Base-by-base conservation (phyloP, 73 alveolate species). In the Paramecium bursaria region DNA sequence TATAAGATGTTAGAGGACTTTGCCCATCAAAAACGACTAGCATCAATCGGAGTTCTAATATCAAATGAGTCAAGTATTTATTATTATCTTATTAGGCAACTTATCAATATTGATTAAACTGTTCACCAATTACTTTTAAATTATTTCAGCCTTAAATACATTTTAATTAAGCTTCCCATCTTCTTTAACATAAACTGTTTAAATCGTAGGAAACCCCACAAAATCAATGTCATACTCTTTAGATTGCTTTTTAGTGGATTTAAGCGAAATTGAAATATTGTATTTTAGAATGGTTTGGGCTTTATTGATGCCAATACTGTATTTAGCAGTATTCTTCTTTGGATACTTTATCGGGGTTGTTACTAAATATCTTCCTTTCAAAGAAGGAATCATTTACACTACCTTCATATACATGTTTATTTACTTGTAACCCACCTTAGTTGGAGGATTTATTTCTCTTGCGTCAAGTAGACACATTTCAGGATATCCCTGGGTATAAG, bases 281-380 rank as follows among this genome's bases (percentile, higher is more conserved):
- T 67, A 67, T 39, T 67, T 67, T n/a, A 67, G 44, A 23, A 67
- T 67, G 82, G 10, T 67, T 1, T 67, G 82, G 82, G 82, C 82
- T 2, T 67, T 67, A 9, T 11, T 67, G 7, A 67, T 67, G 82
- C 82, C 82, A 2, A 15, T 42, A 5, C 6, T 44, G 26, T 67
- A 67, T 42, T 42, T 67, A 13, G 55, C 50, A 1, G 55, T 29
- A 2, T 25, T 67, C 13, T 25, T 67, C 14, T 15, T 67, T 0
- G 82, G 82, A 67, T 67, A 67, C 21, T 47, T 67, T 15, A 35
- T 67, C 10, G 82, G 50, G 0, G 39, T 67, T 3, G n/a, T 42
- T 4, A 7, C 27, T 1, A 42, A 42, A 15, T 17, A 67, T 10
- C 42, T 67, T 0, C 21, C 1, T 9, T 67, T 35, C 21, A 67